A percentile compares a stretch with the other conserved stretches of the same genome.
Evolutionary conservation across 352 stramenopile species (phyloP).

Genomic region (Phytophthora rubi): DNA sequence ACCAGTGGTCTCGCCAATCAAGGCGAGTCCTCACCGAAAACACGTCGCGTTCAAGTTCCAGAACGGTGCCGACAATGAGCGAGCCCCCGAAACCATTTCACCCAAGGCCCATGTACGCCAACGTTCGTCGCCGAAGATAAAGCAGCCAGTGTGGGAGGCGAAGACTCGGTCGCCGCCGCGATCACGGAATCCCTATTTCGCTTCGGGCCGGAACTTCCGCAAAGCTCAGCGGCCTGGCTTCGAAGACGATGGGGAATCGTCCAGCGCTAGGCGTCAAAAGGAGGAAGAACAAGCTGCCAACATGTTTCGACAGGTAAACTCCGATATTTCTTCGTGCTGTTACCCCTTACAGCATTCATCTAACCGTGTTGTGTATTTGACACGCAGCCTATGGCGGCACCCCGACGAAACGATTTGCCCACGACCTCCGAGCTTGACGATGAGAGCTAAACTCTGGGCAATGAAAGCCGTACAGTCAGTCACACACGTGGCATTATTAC

Average conservation of each 20-base stretch:
- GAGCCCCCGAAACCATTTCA: background rate
- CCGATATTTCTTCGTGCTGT: background rate
- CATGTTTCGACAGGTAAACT: conserved; percentile 24
- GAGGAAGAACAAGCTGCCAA: conserved; percentile 17
- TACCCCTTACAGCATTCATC: background rate
- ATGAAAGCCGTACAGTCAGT: background rate
- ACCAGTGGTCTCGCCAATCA: conserved; percentile 61
- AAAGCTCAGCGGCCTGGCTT: conserved; percentile 20
- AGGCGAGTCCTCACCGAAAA: conserved; percentile 47
- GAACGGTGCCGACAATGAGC: conserved; percentile 5
- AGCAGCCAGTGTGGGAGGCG: conserved; percentile 28
- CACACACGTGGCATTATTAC: background rate
- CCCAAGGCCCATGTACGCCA: conserved; percentile 23
- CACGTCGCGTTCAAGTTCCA: conserved; percentile 49
- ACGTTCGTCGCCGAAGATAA: conserved; percentile 17
- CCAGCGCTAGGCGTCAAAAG: conserved; percentile 17
- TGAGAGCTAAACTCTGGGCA: conserved; percentile 10
- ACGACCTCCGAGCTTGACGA: conserved; percentile 11
- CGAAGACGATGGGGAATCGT: conserved; percentile 22
- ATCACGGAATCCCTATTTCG: conserved; percentile 45
- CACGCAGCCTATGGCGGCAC: conserved; percentile 32
- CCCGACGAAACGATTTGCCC: conserved; percentile 33
- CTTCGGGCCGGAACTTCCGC: conserved; percentile 21
- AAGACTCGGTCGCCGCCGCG: conserved; percentile 45
- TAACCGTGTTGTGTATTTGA: conserved; percentile 9